Percentiles rank a stretch among this genome's conserved stretches.
Conservation (phyloP, 2,329 filamentous ascomycete species). For the Neurospora crassa region DNA sequence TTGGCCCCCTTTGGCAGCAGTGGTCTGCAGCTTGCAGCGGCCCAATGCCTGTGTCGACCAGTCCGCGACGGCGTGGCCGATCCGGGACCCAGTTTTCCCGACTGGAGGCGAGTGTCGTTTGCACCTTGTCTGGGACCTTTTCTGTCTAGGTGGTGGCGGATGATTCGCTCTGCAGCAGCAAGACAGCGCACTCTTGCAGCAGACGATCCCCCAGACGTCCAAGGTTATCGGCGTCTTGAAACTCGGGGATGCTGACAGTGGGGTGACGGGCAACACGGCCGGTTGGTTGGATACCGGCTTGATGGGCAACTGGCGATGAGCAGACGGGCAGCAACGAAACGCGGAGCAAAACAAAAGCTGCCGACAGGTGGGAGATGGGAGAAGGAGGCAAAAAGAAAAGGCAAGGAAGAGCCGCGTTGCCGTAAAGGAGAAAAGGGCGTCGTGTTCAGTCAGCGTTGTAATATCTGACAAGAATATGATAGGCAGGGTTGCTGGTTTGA, state of each 20-base stretch:
- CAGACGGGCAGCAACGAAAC: background rate
- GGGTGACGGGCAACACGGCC: background rate
- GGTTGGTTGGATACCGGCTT: background rate
- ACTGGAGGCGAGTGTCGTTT: background rate
- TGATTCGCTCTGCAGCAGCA: conserved; percentile 12
- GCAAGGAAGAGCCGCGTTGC: background rate
- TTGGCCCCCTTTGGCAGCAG: conserved; percentile 17
- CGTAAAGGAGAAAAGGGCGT: background rate
- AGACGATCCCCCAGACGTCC: background rate
- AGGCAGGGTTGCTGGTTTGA: background rate
- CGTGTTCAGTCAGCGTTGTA: background rate
- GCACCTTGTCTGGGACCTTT: conserved; percentile 3
- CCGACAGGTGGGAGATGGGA: background rate
- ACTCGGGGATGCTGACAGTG: background rate
- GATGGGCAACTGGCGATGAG: background rate
- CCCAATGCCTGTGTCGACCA: conserved; percentile 21
- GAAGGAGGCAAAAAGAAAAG: background rate
- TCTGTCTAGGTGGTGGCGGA: conserved; percentile 8
- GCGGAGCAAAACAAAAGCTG: background rate
- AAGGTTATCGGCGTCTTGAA: background rate
- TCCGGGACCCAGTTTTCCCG: conserved; percentile 18
- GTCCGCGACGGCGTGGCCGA: conserved; percentile 16
- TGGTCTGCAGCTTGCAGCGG: conserved; percentile 24
- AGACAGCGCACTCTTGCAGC: background rate
- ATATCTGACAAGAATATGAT: background rate